Conservation (phyloP, 1,284 basidiomycete species). For the Leccinum laetum region DNA sequence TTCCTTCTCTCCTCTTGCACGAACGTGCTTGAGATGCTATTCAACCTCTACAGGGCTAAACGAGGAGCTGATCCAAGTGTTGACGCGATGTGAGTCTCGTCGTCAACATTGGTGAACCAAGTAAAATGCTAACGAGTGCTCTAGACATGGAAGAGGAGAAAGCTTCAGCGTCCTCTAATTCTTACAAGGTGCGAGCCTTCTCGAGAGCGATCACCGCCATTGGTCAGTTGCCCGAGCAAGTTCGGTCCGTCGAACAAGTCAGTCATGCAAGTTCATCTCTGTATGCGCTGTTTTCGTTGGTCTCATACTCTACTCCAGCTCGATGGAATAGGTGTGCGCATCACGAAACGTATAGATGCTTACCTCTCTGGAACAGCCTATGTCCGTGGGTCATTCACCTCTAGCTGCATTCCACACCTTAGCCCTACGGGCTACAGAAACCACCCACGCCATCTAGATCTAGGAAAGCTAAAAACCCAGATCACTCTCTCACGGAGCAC, state of each 20-base stretch:
- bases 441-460: conserved; percentile 13
- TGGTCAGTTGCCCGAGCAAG: conserved; percentile 37
- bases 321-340: conserved; percentile 42
- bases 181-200: conserved; percentile 52
- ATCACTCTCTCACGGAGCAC: conserved; percentile 1
- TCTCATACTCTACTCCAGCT: conserved; percentile 33
- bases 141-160: conserved; percentile 47
- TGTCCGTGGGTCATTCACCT: conserved; percentile 34
- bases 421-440: conserved; percentile 14
- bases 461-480: conserved; percentile 6
- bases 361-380: conserved; percentile 36
- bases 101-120: not conserved
- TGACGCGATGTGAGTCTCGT: conserved; percentile 38
- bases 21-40: conserved; percentile 10
- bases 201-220: conserved; percentile 45
- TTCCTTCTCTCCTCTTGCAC: not conserved
- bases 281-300: not conserved
- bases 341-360: conserved; percentile 41
- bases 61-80: conserved; percentile 41
- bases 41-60: conserved; percentile 35
- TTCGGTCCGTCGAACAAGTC: conserved; percentile 43
- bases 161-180: conserved; percentile 36
- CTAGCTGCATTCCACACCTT: conserved; percentile 1
- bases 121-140: not conserved
- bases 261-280: conserved; percentile 19